Percentiles rank a stretch among this genome's conserved stretches.
Conservation (phyloP, 495 filamentous ascomycete genomes). For the Xylaria acuta region DNA sequence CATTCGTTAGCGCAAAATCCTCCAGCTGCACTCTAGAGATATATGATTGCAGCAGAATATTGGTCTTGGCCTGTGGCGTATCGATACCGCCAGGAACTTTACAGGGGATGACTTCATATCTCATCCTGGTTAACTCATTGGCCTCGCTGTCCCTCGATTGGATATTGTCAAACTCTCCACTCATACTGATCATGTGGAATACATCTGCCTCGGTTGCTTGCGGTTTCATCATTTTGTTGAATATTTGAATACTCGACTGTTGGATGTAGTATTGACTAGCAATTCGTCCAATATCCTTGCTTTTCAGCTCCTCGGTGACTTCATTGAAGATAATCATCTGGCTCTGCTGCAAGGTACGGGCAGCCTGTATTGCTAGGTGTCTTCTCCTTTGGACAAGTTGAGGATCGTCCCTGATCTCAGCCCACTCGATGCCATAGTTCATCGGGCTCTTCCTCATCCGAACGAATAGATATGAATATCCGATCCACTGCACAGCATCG, state of each 20-base stretch:
- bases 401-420: constrained; percentile 88
- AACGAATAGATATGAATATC: constrained; percentile 96
- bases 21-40: constrained; percentile 89
- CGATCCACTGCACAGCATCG: constrained; percentile 95
- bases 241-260: constrained; percentile 90
- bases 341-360: constrained; percentile 80
- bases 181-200: constrained; percentile 92
- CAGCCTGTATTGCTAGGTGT: constrained; percentile 85
- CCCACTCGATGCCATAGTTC: constrained; percentile 93
- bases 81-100: constrained; percentile 78
- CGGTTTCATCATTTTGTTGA: constrained; percentile 89
- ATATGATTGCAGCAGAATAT: constrained; percentile 91
- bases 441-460: constrained; percentile 92
- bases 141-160: constrained; percentile 87
- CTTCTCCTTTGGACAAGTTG: constrained; percentile 80
- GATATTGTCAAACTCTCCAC: constrained; percentile 96
- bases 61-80: constrained; percentile 86
- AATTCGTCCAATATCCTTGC: constrained; percentile 94
- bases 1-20: constrained; percentile 90
- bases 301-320: constrained; percentile 82
- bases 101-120: constrained; percentile 69
- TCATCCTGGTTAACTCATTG: constrained; percentile 73
- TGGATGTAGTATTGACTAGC: constrained; percentile 97
- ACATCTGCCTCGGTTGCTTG: constrained; percentile 85
- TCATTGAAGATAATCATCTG: constrained; percentile 99